Conservation (phyloP, 2,329 filamentous ascomycete genomes). For the Fusarium zealandicum region DNA sequence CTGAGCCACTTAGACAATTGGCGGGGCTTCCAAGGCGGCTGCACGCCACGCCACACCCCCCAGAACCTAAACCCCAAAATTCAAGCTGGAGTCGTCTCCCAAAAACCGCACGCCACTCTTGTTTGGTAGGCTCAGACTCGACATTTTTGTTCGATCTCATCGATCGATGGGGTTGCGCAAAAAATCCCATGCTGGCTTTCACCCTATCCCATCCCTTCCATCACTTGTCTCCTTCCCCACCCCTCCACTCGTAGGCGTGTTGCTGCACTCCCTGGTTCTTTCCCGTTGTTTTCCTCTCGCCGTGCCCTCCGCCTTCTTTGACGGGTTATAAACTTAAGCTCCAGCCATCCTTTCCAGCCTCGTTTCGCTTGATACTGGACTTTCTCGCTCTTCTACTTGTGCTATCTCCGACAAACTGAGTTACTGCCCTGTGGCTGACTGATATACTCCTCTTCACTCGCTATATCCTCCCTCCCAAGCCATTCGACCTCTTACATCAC, state of each 20-base stretch:
- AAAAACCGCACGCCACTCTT: slow-evolving; percentile 20
- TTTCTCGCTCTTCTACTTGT: slow-evolving; percentile 21
- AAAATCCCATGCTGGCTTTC: slow-evolving; percentile 40
- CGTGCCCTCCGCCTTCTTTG: slow-evolving; percentile 8
- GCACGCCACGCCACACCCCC: background rate
- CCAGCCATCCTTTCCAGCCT: slow-evolving; percentile 33
- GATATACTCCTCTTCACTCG: slow-evolving; percentile 1
- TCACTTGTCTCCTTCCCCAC: slow-evolving; percentile 23
- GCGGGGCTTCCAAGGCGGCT: too few species aligned
- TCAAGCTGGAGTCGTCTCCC: background rate
- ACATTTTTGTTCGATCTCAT: slow-evolving; percentile 45
- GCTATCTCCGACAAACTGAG: background rate
- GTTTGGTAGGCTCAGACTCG: slow-evolving; percentile 20
- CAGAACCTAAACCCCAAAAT: background rate
- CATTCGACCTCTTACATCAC: background rate
- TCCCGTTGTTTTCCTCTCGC: slow-evolving; percentile 26
- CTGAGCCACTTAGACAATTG: too few species aligned
- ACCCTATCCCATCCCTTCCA: slow-evolving; percentile 40
- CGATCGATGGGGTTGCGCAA: slow-evolving; percentile 48
- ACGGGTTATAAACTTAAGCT: slow-evolving; percentile 36
- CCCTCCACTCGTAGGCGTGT: slow-evolving; percentile 9
- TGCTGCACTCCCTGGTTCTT: slow-evolving; percentile 7
- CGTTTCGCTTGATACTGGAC: slow-evolving; percentile 22
- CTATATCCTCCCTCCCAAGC: background rate
- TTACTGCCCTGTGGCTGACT: background rate